These are phyloP conservation scores for Zygoascus biomembranicola DNA, from an alignment of 805 yeast genomes.

Conservation along the genomic window DNA sequence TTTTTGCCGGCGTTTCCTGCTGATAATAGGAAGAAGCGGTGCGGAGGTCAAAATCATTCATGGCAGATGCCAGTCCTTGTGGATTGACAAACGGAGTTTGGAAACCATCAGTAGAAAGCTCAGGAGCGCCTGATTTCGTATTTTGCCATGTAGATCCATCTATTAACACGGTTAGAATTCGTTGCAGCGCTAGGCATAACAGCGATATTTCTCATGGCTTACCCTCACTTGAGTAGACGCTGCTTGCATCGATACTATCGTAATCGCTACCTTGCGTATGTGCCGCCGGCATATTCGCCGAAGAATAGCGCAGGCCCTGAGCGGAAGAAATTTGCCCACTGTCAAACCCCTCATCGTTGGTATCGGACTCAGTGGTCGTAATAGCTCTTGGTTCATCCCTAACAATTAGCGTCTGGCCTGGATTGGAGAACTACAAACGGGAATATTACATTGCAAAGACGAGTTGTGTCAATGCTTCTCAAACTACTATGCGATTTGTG, in stretches of 20 bases:
- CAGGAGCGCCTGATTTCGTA: neutral
- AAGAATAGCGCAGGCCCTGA: neutral
- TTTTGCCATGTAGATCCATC: neutral
- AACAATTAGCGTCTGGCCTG: neutral
- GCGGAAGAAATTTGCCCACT: neutral
- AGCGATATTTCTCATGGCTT: neutral
- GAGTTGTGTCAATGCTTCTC: too few species aligned
- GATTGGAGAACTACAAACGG: neutral
- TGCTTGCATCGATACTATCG: neutral
- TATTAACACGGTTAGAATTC: neutral
- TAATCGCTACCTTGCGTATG: neutral
- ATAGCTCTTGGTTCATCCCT: neutral
- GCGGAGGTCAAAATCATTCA: neutral
- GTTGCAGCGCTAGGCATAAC: too few species aligned
- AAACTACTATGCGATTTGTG: too few species aligned
- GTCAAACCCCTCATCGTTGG: neutral
- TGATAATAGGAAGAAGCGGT: neutral
- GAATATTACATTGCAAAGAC: too few species aligned
- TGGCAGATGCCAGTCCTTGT: neutral
- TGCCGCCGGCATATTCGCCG: neutral
- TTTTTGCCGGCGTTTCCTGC: constrained; percentile 5
- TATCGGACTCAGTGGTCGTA: neutral
- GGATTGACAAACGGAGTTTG: neutral
- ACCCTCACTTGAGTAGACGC: neutral
- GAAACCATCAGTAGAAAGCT: neutral